Conservation (phyloP, 2,329 filamentous ascomycete genomes). For the Tolypocladium paradoxum region DNA sequence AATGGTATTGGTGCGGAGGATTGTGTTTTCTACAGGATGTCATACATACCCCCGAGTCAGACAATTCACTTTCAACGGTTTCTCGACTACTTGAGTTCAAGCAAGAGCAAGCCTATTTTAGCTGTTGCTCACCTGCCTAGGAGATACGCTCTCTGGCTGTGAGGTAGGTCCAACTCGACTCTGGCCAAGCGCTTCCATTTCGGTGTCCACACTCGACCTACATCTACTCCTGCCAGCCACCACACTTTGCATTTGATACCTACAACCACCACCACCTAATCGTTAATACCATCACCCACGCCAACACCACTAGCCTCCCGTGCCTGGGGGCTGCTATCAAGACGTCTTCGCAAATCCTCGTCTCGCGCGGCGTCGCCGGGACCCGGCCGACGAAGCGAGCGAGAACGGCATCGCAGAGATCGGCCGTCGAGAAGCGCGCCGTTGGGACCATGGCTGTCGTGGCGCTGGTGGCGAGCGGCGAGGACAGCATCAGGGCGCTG, state of each 20-base stretch:
- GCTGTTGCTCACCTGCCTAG: background rate
- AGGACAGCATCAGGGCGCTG: slow-evolving; percentile 5
- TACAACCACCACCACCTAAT: background rate
- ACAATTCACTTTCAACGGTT: background rate
- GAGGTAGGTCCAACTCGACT: background rate
- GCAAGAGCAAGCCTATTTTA: background rate
- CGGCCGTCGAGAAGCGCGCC: background rate
- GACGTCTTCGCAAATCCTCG: slow-evolving; percentile 17
- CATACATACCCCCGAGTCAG: background rate
- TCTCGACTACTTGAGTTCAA: too few species aligned
- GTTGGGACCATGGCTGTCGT: slow-evolving; percentile 7
- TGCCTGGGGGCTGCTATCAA: slow-evolving; percentile 6
- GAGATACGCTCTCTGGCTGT: background rate
- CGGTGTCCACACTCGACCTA: background rate
- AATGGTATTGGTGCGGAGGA: background rate
- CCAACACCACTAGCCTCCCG: background rate
- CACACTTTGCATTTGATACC: background rate
- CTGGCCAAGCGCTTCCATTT: background rate
- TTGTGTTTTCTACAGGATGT: background rate
- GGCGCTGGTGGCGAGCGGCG: slow-evolving; percentile 7
- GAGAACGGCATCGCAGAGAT: slow-evolving; percentile 3
- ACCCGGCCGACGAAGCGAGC: slow-evolving; percentile 6
- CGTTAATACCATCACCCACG: background rate
- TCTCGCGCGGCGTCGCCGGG: slow-evolving; percentile 14
- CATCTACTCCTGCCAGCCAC: background rate